A percentile compares a stretch with the other conserved stretches of the same genome.
Conservation (phyloP, 2,329 filamentous ascomycete species). For the Trichoderma afroharzianum region DNA sequence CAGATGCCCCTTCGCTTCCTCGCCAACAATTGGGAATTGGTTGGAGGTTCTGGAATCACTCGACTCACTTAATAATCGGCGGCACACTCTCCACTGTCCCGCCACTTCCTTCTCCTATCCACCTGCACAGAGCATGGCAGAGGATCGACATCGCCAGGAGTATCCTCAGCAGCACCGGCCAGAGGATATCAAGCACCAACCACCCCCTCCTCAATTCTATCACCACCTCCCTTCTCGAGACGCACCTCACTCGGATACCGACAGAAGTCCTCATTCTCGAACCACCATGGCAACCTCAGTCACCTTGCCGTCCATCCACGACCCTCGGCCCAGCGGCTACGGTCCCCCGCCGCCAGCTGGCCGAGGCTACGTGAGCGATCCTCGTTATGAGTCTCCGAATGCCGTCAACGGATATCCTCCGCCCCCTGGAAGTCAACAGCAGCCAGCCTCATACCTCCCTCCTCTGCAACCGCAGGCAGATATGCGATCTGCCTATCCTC, state of each 20-base stretch:
- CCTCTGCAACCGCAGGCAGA: slow-evolving; percentile 37
- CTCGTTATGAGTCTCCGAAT: slow-evolving; percentile 42
- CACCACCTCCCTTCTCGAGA: slow-evolving; percentile 36
- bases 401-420: slow-evolving; percentile 46
- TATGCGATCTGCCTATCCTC: slow-evolving; percentile 35
- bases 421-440: slow-evolving; percentile 34
- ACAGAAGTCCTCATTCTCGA: slow-evolving; percentile 18
- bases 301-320: slow-evolving; percentile 50
- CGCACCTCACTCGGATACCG: slow-evolving; percentile 31
- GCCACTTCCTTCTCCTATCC: slow-evolving; percentile 14
- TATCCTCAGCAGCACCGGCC: slow-evolving; percentile 34
- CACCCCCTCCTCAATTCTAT: slow-evolving; percentile 39
- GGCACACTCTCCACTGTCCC: not conserved
- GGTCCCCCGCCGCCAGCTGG: slow-evolving; percentile 31
- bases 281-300: slow-evolving; percentile 43
- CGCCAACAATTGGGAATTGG: slow-evolving; percentile 11
- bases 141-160: slow-evolving; percentile 37
- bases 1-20: slow-evolving; percentile 15
- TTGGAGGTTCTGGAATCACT: slow-evolving; percentile 17
- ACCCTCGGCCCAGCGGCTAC: slow-evolving; percentile 38
- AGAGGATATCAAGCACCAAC: slow-evolving; percentile 43
- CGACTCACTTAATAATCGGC: slow-evolving; percentile 15
- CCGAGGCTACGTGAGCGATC: slow-evolving; percentile 33
- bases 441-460: slow-evolving; percentile 33
- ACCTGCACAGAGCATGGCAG: slow-evolving; percentile 36